These are phyloP conservation scores for Mallotus repandus DNA, from an alignment of 441 rosid genomes.

Conservation along the genomic window DNA sequence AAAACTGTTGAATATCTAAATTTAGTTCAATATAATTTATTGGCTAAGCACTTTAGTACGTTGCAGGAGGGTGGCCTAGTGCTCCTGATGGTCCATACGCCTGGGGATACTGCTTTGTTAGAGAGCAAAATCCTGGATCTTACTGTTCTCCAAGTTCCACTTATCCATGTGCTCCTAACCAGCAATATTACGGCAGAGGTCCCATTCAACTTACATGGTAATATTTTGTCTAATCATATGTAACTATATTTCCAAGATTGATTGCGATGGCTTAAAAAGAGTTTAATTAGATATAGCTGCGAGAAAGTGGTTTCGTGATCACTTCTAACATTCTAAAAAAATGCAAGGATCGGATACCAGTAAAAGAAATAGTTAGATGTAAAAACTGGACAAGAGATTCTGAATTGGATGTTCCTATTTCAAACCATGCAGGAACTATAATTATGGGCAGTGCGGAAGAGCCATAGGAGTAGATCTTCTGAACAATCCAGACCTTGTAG, in stretches of 20 bases:
- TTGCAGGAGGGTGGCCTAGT: constrained; percentile 34
- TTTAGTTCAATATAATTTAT: no score
- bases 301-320: no score
- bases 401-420: not conserved
- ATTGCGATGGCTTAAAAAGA: no score
- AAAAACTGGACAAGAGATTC: not conserved
- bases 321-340: no score
- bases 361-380: no score
- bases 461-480: constrained; percentile 37
- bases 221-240: not conserved
- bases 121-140: constrained; percentile 32
- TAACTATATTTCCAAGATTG: no score
- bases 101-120: constrained; percentile 53
- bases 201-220: constrained; percentile 56
- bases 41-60: not conserved
- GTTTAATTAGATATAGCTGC: no score
- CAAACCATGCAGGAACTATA: constrained; percentile 44
- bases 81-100: constrained; percentile 56
- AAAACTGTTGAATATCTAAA: not conserved
- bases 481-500: constrained; percentile 41
- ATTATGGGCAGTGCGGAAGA: constrained; percentile 43
- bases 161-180: constrained; percentile 40
- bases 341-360: no score
- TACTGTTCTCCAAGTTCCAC: constrained; percentile 31
- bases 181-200: constrained; percentile 52